Evolutionary conservation across 2,329 filamentous ascomycete genomes (phyloP).

Genomic region (Fusarium pseudocircinatum): DNA sequence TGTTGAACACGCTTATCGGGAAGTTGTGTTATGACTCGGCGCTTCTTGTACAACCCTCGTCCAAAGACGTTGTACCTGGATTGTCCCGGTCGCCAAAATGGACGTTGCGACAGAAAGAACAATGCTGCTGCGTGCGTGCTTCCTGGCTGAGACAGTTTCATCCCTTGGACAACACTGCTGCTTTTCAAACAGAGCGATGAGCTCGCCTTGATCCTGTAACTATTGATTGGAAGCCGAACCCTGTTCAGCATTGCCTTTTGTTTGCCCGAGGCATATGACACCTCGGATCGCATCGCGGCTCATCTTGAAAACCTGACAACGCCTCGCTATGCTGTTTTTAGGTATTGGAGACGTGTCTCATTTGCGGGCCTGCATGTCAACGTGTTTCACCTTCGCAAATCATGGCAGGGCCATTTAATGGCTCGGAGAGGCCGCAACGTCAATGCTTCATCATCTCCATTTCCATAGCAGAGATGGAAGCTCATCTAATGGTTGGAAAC

Average conservation of each 20-base stretch:
- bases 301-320: conserved; percentile 34
- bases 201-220: conserved; percentile 33
- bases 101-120: conserved; percentile 30
- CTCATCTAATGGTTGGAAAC: background rate
- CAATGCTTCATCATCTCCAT: conserved; percentile 26
- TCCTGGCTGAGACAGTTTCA: conserved; percentile 40
- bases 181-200: conserved; percentile 11
- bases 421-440: conserved; percentile 31
- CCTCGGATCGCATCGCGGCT: conserved; percentile 23
- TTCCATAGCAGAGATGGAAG: background rate
- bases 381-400: conserved; percentile 38
- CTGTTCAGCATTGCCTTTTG: conserved; percentile 13
- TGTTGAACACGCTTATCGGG: conserved; percentile 21
- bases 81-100: conserved; percentile 25
- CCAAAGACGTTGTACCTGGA: conserved; percentile 23
- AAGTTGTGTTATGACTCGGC: conserved; percentile 24
- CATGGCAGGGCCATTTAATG: conserved; percentile 20
- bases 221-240: conserved; percentile 16
- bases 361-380: conserved; percentile 35
- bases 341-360: conserved; percentile 34
- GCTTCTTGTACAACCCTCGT: conserved; percentile 19
- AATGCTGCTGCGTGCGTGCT: conserved; percentile 21
- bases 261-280: conserved; percentile 33
- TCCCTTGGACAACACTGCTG: conserved; percentile 22
- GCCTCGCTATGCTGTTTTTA: conserved; percentile 24